These are phyloP conservation scores for Gnomoniopsis sp. DNA, from an alignment of 2,329 filamentous ascomycete species.

Conservation along the genomic window DNA sequence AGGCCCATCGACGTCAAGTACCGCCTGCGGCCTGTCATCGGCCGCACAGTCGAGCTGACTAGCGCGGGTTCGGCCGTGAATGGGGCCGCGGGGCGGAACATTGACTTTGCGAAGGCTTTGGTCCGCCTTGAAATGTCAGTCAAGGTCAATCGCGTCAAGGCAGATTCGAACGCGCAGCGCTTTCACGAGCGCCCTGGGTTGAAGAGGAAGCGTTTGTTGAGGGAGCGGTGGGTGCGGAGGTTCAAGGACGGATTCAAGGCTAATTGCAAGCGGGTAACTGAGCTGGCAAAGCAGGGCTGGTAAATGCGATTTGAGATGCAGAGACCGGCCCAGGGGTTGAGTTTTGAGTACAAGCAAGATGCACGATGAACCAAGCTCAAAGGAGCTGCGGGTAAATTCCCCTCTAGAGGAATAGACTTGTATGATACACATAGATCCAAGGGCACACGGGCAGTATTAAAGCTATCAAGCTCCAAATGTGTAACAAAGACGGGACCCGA, in stretches of 20 bases:
- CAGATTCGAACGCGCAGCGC: conserved; percentile 55
- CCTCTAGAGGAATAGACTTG: neutral
- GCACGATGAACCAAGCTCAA: neutral
- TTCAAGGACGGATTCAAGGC: conserved; percentile 69
- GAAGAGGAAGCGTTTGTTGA: conserved; percentile 72
- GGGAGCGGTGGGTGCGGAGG: conserved; percentile 63
- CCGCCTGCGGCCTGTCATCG: conserved; percentile 38
- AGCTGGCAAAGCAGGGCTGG: conserved; percentile 78
- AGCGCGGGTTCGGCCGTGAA: conserved; percentile 19
- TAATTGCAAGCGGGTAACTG: conserved; percentile 60
- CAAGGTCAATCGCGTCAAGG: conserved; percentile 53
- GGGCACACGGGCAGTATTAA: neutral
- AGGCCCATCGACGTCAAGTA: conserved; percentile 25
- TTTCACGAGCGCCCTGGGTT: conserved; percentile 74
- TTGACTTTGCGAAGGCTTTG: conserved; percentile 45
- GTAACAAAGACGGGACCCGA: no score
- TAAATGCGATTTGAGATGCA: conserved; percentile 33
- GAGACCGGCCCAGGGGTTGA: neutral
- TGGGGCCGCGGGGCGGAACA: conserved; percentile 21
- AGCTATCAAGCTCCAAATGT: no score
- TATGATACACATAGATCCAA: neutral
- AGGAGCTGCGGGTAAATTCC: neutral
- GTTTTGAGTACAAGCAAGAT: neutral
- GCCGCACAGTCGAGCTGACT: conserved; percentile 40
- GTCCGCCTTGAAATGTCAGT: conserved; percentile 36